A percentile compares a stretch with the other conserved stretches of the same genome.
Conservation (phyloP, 768 basidiomycete genomes). For the Mycena pura region DNA sequence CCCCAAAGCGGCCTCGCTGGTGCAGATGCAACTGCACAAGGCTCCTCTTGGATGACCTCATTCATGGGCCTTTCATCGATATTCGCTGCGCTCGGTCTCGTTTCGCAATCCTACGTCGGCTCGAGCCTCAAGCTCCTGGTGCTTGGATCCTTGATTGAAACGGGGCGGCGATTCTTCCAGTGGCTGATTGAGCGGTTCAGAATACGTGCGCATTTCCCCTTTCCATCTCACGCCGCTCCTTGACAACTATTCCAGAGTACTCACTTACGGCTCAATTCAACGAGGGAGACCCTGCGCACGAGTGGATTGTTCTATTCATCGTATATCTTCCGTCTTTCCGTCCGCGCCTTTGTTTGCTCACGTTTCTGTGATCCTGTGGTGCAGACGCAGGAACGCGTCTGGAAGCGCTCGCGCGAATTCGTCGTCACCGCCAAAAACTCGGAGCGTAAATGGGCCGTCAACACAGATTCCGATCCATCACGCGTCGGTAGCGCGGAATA, state of each 20-base stretch:
- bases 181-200: conserved; percentile 44
- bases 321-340: conserved; percentile 35
- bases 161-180: conserved; percentile 13
- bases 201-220: conserved; percentile 40
- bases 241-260: conserved; percentile 39
- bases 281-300: conserved; percentile 54
- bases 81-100: conserved; percentile 9
- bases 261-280: conserved; percentile 52
- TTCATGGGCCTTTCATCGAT: conserved; percentile 22
- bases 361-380: not conserved
- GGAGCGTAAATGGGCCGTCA: conserved; percentile 45
- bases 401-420: conserved; percentile 50
- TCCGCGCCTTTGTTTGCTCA: not conserved
- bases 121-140: conserved; percentile 19
- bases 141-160: conserved; percentile 17
- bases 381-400: conserved; percentile 51
- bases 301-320: conserved; percentile 54
- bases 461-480: conserved; percentile 25
- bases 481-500: conserved; percentile 44
- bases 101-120: conserved; percentile 14
- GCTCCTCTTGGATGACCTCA: conserved; percentile 15
- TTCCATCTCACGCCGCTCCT: not conserved
- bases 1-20: too few species aligned
- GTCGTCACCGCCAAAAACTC: conserved; percentile 47
- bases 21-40: not conserved